Conservation (phyloP, 1,284 basidiomycete genomes). For the Austroboletus niveus region DNA sequence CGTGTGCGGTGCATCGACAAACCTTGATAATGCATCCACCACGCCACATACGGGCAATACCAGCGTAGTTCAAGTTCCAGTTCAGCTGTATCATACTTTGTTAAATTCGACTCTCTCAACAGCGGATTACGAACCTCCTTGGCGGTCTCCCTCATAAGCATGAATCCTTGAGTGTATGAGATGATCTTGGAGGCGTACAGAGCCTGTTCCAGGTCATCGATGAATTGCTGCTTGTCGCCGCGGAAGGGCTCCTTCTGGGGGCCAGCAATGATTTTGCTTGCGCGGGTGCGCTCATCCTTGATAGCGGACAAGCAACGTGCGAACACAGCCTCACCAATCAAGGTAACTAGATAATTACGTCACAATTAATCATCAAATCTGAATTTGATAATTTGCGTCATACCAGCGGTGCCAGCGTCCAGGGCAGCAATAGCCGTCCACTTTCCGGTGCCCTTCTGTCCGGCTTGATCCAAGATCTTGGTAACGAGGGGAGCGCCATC, state of each 20-base stretch:
- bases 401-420: slow-evolving; percentile 89
- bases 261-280: slow-evolving; percentile 87
- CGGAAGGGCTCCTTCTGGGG: slow-evolving; percentile 92
- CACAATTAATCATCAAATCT: slow-evolving; percentile 4
- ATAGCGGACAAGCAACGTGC: slow-evolving; percentile 97
- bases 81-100: slow-evolving; percentile 42
- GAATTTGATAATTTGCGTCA: slow-evolving; percentile 23
- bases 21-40: slow-evolving; percentile 99
- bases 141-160: slow-evolving; percentile 98
- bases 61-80: slow-evolving; percentile 92
- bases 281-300: slow-evolving; percentile 95
- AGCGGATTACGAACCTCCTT: slow-evolving; percentile 67
- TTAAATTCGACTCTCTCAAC: neutral
- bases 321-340: slow-evolving; percentile 99
- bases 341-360: slow-evolving; percentile 65
- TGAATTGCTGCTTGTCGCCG: slow-evolving; percentile 99
- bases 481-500: slow-evolving; percentile 89
- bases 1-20: slow-evolving; percentile 3
- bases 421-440: slow-evolving; percentile 99
- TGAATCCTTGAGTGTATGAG: slow-evolving; percentile 99
- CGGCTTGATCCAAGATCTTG: slow-evolving; percentile 96
- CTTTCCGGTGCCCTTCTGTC: slow-evolving; percentile 99
- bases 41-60: slow-evolving; percentile 99
- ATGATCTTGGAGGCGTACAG: slow-evolving; percentile 99
- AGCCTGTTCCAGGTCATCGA: slow-evolving; percentile 98